Conservation (phyloP, 306 rosid species). For the Vachellia collinsii region DNA sequence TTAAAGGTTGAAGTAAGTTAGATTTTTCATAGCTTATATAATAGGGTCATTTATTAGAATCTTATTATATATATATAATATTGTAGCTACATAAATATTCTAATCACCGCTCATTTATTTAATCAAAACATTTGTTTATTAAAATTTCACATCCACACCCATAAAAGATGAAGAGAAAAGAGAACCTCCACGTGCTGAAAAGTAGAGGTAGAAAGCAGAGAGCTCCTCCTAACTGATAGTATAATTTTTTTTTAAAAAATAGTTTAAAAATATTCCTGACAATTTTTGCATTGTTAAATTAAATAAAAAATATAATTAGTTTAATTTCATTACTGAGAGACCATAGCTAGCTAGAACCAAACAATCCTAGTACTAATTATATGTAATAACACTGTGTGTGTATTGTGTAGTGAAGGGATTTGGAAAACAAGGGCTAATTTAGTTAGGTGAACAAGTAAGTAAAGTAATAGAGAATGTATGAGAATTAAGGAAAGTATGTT, state of each 20-base stretch:
- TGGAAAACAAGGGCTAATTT: slow-evolving; percentile 19
- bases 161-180: not conserved
- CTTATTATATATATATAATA: not conserved
- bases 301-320: not conserved
- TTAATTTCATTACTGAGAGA: not conserved
- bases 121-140: not conserved
- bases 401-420: not conserved
- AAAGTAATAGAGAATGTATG: slow-evolving; percentile 21
- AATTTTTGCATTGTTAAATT: not conserved
- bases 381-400: not conserved
- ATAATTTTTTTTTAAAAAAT: not conserved
- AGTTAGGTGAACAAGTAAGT: not conserved
- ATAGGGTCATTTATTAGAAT: not conserved
- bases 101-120: not conserved
- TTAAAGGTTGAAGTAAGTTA: not conserved
- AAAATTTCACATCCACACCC: not conserved
- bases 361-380: not conserved
- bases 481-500: slow-evolving; percentile 36
- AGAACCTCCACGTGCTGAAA: slow-evolving; percentile 9
- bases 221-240: not conserved
- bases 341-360: not conserved
- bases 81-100: not conserved
- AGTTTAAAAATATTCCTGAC: not conserved
- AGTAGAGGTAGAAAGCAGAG: slow-evolving; percentile 6
- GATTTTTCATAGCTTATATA: not conserved